Percentiles rank a stretch among this genome's conserved stretches.
Conservation (phyloP, 306 rosid species). For the Ochetophila trinervis region DNA sequence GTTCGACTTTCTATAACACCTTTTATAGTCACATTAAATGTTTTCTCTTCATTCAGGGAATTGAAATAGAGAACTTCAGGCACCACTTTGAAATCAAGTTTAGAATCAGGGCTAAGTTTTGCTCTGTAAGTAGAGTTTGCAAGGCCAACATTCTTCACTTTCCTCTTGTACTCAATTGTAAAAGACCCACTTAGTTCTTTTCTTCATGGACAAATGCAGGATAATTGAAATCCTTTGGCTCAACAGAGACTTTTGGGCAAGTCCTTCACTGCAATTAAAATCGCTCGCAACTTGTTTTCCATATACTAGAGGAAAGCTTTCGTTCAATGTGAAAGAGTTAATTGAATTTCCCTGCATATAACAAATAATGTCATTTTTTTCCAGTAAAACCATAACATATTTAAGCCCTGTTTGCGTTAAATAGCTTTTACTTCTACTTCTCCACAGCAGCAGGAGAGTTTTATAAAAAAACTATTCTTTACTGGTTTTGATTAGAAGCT, state of each 20-base stretch:
- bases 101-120: background rate
- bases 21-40: slow-evolving; percentile 27
- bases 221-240: slow-evolving; percentile 27
- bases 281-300: slow-evolving; percentile 17
- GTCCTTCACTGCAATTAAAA: background rate
- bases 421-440: too few relatives aligned
- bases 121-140: slow-evolving; percentile 28
- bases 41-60: slow-evolving; percentile 29
- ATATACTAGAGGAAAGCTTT: slow-evolving; percentile 18
- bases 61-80: slow-evolving; percentile 34
- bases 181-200: slow-evolving; percentile 1
- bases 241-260: slow-evolving; percentile 8
- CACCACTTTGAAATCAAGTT: slow-evolving; percentile 17
- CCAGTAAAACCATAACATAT: too few relatives aligned
- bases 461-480: too few relatives aligned
- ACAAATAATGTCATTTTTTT: too few relatives aligned
- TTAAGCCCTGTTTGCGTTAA: too few relatives aligned
- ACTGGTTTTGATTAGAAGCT: too few relatives aligned
- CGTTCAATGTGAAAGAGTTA: slow-evolving; percentile 21
- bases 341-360: slow-evolving; percentile 28
- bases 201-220: slow-evolving; percentile 24
- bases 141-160: slow-evolving; percentile 38
- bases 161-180: slow-evolving; percentile 17
- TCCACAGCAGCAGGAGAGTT: too few relatives aligned
- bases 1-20: background rate